Conservation (phyloP, 768 basidiomycete genomes). For the Russula compacta region DNA sequence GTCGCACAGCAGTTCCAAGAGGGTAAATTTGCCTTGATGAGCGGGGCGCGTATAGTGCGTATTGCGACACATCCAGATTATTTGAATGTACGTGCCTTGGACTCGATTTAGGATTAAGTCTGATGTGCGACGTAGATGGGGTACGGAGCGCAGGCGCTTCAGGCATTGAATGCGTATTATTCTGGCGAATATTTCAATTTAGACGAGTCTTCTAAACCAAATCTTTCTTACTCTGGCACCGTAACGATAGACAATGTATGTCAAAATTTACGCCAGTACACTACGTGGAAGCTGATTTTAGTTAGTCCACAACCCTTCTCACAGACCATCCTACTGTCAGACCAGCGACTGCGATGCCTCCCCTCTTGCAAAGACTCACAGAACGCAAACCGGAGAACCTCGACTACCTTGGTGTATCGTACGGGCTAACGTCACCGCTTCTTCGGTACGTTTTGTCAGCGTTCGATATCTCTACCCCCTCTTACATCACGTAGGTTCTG, state of each 20-base stretch:
- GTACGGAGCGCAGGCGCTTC: slow-evolving; percentile 83
- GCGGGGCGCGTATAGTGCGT: slow-evolving; percentile 84
- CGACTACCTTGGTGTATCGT: slow-evolving; percentile 95
- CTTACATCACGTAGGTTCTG: slow-evolving; percentile 55
- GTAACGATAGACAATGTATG: slow-evolving; percentile 40
- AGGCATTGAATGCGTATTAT: slow-evolving; percentile 84
- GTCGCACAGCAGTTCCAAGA: slow-evolving; percentile 95
- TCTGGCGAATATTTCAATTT: slow-evolving; percentile 87
- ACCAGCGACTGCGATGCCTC: slow-evolving; percentile 73
- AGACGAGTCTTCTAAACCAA: slow-evolving; percentile 51
- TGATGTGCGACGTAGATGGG: slow-evolving; percentile 62
- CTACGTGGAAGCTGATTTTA: background rate
- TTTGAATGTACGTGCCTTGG: slow-evolving; percentile 51
- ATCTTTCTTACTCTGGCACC: slow-evolving; percentile 53
- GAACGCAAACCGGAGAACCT: slow-evolving; percentile 84
- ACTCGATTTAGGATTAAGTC: slow-evolving; percentile 1
- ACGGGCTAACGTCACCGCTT: slow-evolving; percentile 82
- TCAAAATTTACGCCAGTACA: slow-evolving; percentile 17
- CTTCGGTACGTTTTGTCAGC: slow-evolving; percentile 42
- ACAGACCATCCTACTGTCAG: slow-evolving; percentile 74
- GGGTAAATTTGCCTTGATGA: slow-evolving; percentile 82
- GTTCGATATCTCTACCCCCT: background rate
- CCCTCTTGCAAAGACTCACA: slow-evolving; percentile 80
- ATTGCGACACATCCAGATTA: slow-evolving; percentile 97
- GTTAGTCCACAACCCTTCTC: slow-evolving; percentile 47